phyloP scores from a whole-genome alignment of 768 basidiomycete species.

The Paxillus rubicundulus region DNA sequence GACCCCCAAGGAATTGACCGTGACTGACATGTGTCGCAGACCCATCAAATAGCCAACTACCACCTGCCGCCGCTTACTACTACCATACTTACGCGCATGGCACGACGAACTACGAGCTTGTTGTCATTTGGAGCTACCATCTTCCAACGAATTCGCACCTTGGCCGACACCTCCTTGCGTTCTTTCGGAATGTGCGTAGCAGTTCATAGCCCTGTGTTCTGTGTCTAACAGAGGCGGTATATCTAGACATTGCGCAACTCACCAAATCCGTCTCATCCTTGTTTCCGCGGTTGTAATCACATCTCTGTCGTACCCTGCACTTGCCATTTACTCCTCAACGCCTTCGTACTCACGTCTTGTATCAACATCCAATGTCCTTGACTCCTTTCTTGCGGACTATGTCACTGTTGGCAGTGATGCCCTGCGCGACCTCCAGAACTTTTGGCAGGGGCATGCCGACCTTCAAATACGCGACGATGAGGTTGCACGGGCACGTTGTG shows the following conservation, averaged over 20 bases:
- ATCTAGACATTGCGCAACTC: constrained; percentile 79
- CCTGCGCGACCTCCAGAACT: constrained; percentile 62
- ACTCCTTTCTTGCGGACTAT: constrained; percentile 55
- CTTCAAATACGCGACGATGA: constrained; percentile 70
- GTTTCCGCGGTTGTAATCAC: constrained; percentile 87
- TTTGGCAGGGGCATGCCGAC: constrained; percentile 67
- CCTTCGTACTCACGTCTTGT: constrained; percentile 57
- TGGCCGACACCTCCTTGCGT: constrained; percentile 55
- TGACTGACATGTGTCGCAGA: background rate
- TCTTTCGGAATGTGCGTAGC: constrained; percentile 77
- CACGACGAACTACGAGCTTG: constrained; percentile 15
- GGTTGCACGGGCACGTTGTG: constrained; percentile 68
- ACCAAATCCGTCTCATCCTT: constrained; percentile 86
- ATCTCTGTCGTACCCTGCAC: constrained; percentile 86
- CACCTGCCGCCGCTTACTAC: no score
- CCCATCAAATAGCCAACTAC: background rate
- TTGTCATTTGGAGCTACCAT: constrained; percentile 17
- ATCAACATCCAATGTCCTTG: constrained; percentile 55
- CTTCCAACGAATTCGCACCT: constrained; percentile 36
- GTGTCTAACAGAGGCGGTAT: constrained; percentile 7
- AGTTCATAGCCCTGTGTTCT: background rate
- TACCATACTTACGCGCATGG: constrained; percentile 19
- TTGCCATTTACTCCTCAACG: constrained; percentile 78
- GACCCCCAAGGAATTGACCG: background rate
- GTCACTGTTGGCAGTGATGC: constrained; percentile 51